A percentile compares a stretch with the other conserved stretches of the same genome.
Evolutionary conservation across 1,284 basidiomycete species (phyloP).

Genomic region (Rhodotorula sp.): DNA sequence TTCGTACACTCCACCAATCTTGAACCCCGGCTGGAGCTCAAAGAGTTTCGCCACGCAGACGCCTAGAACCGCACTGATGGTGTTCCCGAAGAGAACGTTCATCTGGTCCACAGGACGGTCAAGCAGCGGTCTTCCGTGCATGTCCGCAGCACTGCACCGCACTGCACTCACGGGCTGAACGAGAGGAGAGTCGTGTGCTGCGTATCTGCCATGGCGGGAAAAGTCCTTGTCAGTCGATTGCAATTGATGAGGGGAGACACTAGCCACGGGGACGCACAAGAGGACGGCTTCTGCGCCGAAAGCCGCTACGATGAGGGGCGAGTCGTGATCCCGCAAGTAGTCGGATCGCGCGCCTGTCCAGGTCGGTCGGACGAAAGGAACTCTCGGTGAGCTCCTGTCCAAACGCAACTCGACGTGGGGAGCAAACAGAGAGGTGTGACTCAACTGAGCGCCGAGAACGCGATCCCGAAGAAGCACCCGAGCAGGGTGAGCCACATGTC

Average conservation of each 20-base stretch:
- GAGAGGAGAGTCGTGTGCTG: slow-evolving; percentile 38
- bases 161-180: slow-evolving; percentile 36
- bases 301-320: slow-evolving; percentile 38
- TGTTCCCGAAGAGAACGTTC: slow-evolving; percentile 44
- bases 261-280: slow-evolving; percentile 7
- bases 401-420: no score
- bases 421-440: not conserved
- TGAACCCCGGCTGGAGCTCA: slow-evolving; percentile 30
- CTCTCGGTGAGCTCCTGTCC: no score
- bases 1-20: slow-evolving; percentile 34
- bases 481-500: slow-evolving; percentile 21
- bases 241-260: not conserved
- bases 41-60: slow-evolving; percentile 43
- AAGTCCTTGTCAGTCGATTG: no score
- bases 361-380: no score
- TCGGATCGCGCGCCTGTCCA: slow-evolving; percentile 10
- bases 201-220: slow-evolving; percentile 22
- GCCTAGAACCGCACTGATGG: slow-evolving; percentile 41
- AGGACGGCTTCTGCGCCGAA: slow-evolving; percentile 46
- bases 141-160: not conserved
- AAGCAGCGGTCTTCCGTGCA: no score
- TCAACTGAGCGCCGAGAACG: slow-evolving; percentile 17
- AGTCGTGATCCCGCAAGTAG: slow-evolving; percentile 9
- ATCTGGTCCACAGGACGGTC: slow-evolving; percentile 5
- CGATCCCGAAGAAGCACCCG: slow-evolving; percentile 17